Evolutionary conservation across 2,329 filamentous ascomycete genomes (phyloP), one percentile per base, ranked within the genome.

Genomic region (Trichoderma sp.): DNA sequence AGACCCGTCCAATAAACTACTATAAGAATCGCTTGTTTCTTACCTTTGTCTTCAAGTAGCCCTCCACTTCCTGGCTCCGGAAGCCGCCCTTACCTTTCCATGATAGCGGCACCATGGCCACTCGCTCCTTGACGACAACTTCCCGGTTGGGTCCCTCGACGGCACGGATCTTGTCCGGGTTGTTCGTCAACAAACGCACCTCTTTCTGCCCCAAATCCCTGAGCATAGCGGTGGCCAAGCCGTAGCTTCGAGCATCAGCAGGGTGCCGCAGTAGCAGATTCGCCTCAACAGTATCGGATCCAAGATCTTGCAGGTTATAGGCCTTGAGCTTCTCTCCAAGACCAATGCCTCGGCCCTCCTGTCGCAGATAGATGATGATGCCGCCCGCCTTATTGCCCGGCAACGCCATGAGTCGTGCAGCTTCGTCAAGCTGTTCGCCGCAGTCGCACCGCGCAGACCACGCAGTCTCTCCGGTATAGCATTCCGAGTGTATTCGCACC

Each of bases 361-460:
- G 96, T 26, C 96, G 91, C 26, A 99, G 86, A 79, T 99, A 99
- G 76, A 99, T 91, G 75, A 99, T 97, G 68, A 97, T 94, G 39
- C 96, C 96, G 17, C 95, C 95, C 2, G 85, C 88, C 68, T 85
- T 79, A 76, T 85, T 85, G 73, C 83, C 80, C 11, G 90, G 91
- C 32, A 94, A 84, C 17, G 92, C 92, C 96, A 99, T 99, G 2
- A 99, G 84, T 30, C 96, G 88, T 1, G 95, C 96, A 1, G 96
- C 96, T 84, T 99, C 96, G 80, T 99, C 96, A 2, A 99, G 87
- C 81, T 99, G 96, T 83, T 99, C 96, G 71, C 96, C 96, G 80
- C 96, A 99, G 83, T 99, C 96, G 83, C 96, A 99, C 32, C 96
- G 91, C 43, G 96, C 95, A 8, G 95, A 98, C 96, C 96, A 98